Evolutionary conservation across 768 basidiomycete species (phyloP), one percentile per base, ranked within the genome.

Genomic region (Macrocybe gigantea): DNA sequence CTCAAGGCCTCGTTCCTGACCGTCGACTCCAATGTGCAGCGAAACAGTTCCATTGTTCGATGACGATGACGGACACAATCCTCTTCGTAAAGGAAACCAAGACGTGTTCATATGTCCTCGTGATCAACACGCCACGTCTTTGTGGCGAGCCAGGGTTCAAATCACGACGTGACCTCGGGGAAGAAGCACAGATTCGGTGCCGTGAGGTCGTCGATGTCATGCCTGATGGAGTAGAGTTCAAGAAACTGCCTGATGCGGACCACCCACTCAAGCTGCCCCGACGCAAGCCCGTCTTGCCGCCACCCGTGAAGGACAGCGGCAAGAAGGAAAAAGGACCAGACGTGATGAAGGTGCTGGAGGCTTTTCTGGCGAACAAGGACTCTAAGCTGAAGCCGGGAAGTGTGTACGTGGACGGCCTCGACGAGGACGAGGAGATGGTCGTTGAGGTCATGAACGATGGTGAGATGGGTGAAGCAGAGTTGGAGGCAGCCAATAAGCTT

Each of bases 81-180:
- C 76, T 89, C 46, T 86, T 93, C 60, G 83, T 97, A 60, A 93
- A 94, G 63, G 93, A 96, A 72, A 78, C 91, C 33, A 88, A 88
- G 62, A 94, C 89, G 35, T 99, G 96, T 67, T 83, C 88, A 53
- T 98, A 99, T 63, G 83, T 96, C 39, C 74, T 98, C 44, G 86
- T 97, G 54, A 83, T 98, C 49, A 88, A 97, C 63, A 96, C 95
- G 0, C 94, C 96, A 33, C 87, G 93, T 47, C 75, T 99, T 13
- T 98, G 96, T 60, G 81, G 84, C 50, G 86, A 95, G 57, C 93
- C 93, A 12, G 90, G 93, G 8, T 98, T 99, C 72, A 86, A 79
- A 64, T 87, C 88, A 48, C 79, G 73, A 32, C 75, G 75, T 41
- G 83, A 88, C 53, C 69, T 74, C 35, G 75, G 73, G 42, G 80